A percentile compares a stretch with the other conserved stretches of the same genome.
These are phyloP conservation scores for Solanum aculeatissimum DNA, from an alignment of 305 asterid species.

Conservation along the genomic window DNA sequence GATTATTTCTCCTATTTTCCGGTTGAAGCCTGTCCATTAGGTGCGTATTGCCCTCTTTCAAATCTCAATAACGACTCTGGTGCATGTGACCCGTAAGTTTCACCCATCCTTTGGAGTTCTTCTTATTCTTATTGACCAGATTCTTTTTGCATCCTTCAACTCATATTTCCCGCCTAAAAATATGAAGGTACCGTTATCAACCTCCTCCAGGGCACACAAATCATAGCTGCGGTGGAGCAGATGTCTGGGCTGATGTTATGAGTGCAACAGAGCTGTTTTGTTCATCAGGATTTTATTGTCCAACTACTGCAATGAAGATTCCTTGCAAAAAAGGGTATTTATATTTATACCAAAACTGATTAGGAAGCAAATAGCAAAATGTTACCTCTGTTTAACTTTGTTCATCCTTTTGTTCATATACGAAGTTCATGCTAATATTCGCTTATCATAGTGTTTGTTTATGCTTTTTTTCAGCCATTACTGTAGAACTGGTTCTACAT, in stretches of 20 bases:
- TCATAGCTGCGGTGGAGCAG: slow-evolving; percentile 75
- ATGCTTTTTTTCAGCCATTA: slow-evolving; percentile 39
- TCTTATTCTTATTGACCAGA: not conserved
- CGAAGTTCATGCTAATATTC: not conserved
- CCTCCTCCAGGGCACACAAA: slow-evolving; percentile 62
- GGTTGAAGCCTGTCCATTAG: slow-evolving; percentile 67
- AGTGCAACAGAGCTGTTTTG: slow-evolving; percentile 49
- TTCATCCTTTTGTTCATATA: not conserved
- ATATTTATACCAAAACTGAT: slow-evolving; percentile 1
- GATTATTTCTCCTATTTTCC: not conserved
- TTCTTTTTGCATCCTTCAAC: not conserved
- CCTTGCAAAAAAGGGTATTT: slow-evolving; percentile 60
- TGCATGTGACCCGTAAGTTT: slow-evolving; percentile 71
- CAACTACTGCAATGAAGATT: slow-evolving; percentile 34
- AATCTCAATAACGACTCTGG: slow-evolving; percentile 45
- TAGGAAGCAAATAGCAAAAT: not conserved
- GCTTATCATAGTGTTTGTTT: not conserved
- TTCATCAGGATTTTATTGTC: slow-evolving; percentile 66
- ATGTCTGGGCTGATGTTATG: slow-evolving; percentile 55
- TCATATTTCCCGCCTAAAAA: not conserved
- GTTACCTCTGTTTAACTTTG: not conserved
- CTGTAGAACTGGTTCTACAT: slow-evolving; percentile 69
- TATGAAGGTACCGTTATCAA: slow-evolving; percentile 57
- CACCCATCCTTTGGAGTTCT: not conserved
- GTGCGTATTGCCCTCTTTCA: slow-evolving; percentile 61